A percentile compares a stretch with the other conserved stretches of the same genome.
These are phyloP conservation scores for Pachysandra terminalis DNA, from an alignment of 164 flowering plant genomes.

Conservation along the genomic window DNA sequence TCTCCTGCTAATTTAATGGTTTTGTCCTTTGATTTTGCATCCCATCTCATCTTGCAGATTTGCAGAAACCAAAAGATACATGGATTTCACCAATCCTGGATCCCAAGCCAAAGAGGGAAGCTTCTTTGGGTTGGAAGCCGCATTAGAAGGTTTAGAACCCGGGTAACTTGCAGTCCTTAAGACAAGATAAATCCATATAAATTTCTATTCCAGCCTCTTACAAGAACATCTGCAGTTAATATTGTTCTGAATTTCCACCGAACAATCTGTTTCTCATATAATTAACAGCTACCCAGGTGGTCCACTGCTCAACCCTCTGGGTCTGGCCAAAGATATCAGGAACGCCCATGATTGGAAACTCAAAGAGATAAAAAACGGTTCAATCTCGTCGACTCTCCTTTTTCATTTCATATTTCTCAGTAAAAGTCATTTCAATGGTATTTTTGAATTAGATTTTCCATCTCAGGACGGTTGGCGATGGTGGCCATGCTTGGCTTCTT, in stretches of 20 bases:
- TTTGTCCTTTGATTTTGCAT: background rate
- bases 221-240: too few relatives aligned
- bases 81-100: conserved; percentile 82
- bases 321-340: conserved; percentile 73
- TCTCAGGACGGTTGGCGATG: conserved; percentile 85
- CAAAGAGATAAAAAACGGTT: conserved; percentile 93
- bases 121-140: conserved; percentile 83
- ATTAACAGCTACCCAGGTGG: conserved; percentile 83
- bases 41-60: conserved; percentile 38
- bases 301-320: conserved; percentile 83
- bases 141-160: conserved; percentile 84
- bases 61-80: conserved; percentile 89
- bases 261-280: background rate
- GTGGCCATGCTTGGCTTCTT: conserved; percentile 84
- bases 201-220: too few relatives aligned
- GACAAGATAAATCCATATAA: background rate
- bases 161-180: conserved; percentile 42
- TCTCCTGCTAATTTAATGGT: background rate
- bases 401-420: background rate
- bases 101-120: conserved; percentile 79
- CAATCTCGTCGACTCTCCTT: background rate
- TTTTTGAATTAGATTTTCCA: background rate
- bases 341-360: conserved; percentile 74
- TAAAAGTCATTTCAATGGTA: background rate
- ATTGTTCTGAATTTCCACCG: background rate